phyloP scores from a whole-genome alignment of 345 rosid species.

The Citrus australasica region DNA sequence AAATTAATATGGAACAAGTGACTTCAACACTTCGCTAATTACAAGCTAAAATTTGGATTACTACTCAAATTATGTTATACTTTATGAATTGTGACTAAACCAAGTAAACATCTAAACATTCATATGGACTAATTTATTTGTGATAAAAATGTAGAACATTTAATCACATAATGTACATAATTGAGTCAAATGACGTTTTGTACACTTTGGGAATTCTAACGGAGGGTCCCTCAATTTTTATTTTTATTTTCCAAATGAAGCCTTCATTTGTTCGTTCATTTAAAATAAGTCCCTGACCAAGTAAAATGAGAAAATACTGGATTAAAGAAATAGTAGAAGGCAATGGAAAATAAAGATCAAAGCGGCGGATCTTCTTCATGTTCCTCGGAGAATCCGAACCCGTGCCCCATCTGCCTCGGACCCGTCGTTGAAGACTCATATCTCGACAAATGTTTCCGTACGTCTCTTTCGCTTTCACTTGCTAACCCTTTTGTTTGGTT shows the following conservation, averaged over 20 bases:
- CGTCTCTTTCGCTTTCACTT: constrained; percentile 15
- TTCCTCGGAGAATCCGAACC: constrained; percentile 26
- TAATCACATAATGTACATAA: too few relatives aligned
- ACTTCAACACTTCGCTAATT: not conserved
- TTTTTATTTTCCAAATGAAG: too few relatives aligned
- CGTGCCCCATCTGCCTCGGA: constrained; percentile 86
- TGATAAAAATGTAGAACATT: too few relatives aligned
- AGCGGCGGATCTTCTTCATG: constrained; percentile 7
- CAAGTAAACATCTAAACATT: not conserved
- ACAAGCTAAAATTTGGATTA: not conserved
- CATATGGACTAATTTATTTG: too few relatives aligned
- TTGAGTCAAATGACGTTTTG: too few relatives aligned
- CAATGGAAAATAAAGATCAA: not conserved
- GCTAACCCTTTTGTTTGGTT: constrained; percentile 1
- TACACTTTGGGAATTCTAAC: too few relatives aligned
- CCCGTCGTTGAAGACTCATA: constrained; percentile 54
- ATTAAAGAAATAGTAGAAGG: not conserved
- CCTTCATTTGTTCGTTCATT: not conserved
- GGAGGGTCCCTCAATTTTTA: too few relatives aligned
- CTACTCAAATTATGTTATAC: not conserved
- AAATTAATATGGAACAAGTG: not conserved
- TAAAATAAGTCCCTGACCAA: not conserved
- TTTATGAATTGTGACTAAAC: not conserved
- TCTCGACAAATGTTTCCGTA: constrained; percentile 87
- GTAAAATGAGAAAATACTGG: not conserved